Percentiles rank a stretch among this genome's conserved stretches.
Evolutionary conservation across 2,329 filamentous ascomycete species (phyloP).

Genomic region (Rhynchosporium graminicola): DNA sequence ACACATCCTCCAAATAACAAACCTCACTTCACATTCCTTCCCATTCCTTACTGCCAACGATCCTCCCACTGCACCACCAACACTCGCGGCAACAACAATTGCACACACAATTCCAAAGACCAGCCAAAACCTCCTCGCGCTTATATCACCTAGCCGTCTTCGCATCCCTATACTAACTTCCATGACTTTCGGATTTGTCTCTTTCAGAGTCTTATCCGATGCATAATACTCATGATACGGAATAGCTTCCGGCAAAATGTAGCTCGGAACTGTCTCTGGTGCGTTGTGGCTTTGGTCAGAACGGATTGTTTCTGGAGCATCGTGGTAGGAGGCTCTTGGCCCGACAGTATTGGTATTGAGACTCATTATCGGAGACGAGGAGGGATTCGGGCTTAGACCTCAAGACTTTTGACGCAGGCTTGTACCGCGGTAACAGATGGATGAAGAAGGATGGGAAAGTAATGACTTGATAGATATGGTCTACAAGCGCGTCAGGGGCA

Average conservation of each 20-base stretch:
- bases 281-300: background rate
- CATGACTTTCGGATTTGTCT: background rate
- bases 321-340: background rate
- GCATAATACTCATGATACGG: background rate
- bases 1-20: background rate
- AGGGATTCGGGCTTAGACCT: too few relatives aligned
- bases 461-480: background rate
- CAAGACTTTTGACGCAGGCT: background rate
- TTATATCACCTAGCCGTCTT: slow-evolving; percentile 10
- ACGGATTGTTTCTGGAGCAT: background rate
- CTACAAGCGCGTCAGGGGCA: too few relatives aligned
- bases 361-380: background rate
- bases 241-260: background rate
- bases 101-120: background rate
- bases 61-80: slow-evolving; percentile 11
- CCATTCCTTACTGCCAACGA: slow-evolving; percentile 8
- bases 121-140: slow-evolving; percentile 8
- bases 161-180: background rate
- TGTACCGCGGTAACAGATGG: background rate
- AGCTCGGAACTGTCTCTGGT: background rate
- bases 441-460: background rate
- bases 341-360: background rate
- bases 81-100: slow-evolving; percentile 8
- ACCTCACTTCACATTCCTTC: background rate
- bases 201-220: background rate